These are phyloP conservation scores for Diplocarpon rosae DNA, from an alignment of 2,329 filamentous ascomycete species.

Conservation along the genomic window DNA sequence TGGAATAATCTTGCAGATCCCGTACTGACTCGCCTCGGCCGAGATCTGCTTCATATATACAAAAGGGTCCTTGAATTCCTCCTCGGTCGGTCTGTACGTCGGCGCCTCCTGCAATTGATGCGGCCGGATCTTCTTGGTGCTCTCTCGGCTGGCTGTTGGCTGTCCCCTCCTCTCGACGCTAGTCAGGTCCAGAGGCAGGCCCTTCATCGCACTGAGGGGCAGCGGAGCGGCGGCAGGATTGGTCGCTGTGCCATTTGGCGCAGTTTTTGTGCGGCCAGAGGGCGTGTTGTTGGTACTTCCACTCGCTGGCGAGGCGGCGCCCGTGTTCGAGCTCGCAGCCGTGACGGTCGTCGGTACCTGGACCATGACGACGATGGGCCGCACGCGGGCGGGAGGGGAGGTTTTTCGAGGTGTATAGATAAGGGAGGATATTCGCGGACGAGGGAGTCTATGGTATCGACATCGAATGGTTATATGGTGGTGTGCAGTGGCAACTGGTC, in stretches of 20 bases:
- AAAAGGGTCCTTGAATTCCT: slow-evolving; percentile 91
- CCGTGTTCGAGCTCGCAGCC: slow-evolving; percentile 22
- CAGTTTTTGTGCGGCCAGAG: slow-evolving; percentile 21
- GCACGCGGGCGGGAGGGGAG: slow-evolving; percentile 3
- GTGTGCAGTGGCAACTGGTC: slow-evolving; percentile 4
- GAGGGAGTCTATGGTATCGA: slow-evolving; percentile 14
- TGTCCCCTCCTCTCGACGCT: slow-evolving; percentile 89
- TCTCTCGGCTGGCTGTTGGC: slow-evolving; percentile 63
- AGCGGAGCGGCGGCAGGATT: slow-evolving; percentile 25
- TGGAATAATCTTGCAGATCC: slow-evolving; percentile 91
- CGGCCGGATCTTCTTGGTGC: slow-evolving; percentile 64
- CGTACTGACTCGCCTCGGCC: slow-evolving; percentile 75
- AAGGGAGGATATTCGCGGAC: slow-evolving; percentile 8
- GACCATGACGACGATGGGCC: slow-evolving; percentile 19
- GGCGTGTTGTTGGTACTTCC: slow-evolving; percentile 17
- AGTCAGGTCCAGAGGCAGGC: slow-evolving; percentile 61
- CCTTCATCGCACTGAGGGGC: slow-evolving; percentile 27
- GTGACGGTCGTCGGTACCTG: slow-evolving; percentile 23
- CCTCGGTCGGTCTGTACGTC: slow-evolving; percentile 78
- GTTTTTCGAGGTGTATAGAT: background rate
- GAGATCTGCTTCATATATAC: slow-evolving; percentile 89
- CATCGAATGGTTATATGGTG: slow-evolving; percentile 16
- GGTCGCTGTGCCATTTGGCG: slow-evolving; percentile 21
- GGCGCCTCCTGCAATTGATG: slow-evolving; percentile 84
- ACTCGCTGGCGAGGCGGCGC: slow-evolving; percentile 25